Base-by-base conservation (phyloP, 495 filamentous ascomycete genomes). In the Annulohypoxylon moriforme region DNA sequence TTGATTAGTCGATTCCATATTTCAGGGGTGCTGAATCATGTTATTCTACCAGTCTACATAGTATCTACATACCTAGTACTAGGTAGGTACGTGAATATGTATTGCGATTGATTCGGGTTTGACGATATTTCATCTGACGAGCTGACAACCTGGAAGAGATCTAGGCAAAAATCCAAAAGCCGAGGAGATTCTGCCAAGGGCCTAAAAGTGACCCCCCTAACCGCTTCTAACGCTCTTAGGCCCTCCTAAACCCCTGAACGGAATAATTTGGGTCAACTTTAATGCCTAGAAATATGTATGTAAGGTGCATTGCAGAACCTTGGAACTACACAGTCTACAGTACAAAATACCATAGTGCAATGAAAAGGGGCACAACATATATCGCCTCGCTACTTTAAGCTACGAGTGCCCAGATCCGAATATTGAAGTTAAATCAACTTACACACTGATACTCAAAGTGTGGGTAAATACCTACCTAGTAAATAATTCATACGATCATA, bases 21-120 rank as follows among this genome's bases (percentile, higher is more conserved):
- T 50, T 34, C 49, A 60, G 57, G 67, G 62, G 62, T 63, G 24
- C 27, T 67, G 68, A 71, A 67, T 67, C 58, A 44, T 66, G 62
- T 62, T 31, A 49, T 11, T 42, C 20, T 20, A 50, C n/a, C n/a
- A n/a, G n/a, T 44, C 44, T 44, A 22, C 29, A 53, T 18, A 13
- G 31, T 44, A 38, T 56, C 59, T 60, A 40, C 18, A 36, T 44
- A 44, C n/a, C 14, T 20, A 16, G n/a, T n/a, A n/a, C n/a, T n/a
- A n/a, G n/a, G 27, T 29, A 29, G 27, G 27, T 29, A 29, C 6
- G 6, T 29, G 2, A 29, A 2, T 29, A 29, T 29, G 27, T 29
- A 29, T n/a, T n/a, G 27, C 16, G 16, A 18, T 44, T 44, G 40
- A 18, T 44, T 44, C 40, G 40, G 40, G 40, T 20, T 44, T 44